phyloP scores from a whole-genome alignment of 2,329 filamentous ascomycete species.

The Pseudocercospora cruenta region DNA sequence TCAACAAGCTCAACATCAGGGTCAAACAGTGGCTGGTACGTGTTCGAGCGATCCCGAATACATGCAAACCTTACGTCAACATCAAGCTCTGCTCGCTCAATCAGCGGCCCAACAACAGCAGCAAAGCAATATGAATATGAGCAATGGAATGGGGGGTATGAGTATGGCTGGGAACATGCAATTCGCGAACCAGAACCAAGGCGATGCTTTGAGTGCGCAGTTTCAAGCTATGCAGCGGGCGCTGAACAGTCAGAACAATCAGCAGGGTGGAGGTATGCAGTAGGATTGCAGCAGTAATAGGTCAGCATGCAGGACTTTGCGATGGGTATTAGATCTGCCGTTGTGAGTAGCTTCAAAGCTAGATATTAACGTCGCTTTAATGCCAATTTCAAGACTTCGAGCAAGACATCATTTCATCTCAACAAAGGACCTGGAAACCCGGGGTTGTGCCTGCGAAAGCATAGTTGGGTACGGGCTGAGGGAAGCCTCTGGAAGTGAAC shows the following conservation, averaged over 20 bases:
- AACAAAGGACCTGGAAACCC: too few relatives aligned
- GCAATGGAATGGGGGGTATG: slow-evolving; percentile 23
- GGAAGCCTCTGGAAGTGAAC: too few relatives aligned
- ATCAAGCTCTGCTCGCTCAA: slow-evolving; percentile 36
- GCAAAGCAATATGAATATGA: slow-evolving; percentile 22
- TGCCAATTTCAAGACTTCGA: too few relatives aligned
- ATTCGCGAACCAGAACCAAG: slow-evolving; percentile 25
- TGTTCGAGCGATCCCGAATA: slow-evolving; percentile 37
- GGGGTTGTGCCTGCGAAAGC: too few relatives aligned
- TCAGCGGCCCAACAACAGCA: slow-evolving; percentile 23
- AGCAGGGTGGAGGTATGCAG: slow-evolving; percentile 18
- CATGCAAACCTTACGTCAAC: slow-evolving; percentile 37
- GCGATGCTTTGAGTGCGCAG: slow-evolving; percentile 29
- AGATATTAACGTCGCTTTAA: too few relatives aligned
- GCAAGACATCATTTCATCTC: too few relatives aligned
- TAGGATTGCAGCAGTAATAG: not conserved
- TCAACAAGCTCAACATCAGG: slow-evolving; percentile 26
- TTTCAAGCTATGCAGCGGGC: slow-evolving; percentile 39
- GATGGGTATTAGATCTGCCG: too few relatives aligned
- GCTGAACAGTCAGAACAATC: slow-evolving; percentile 24
- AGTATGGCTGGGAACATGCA: slow-evolving; percentile 30
- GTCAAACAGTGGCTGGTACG: slow-evolving; percentile 26
- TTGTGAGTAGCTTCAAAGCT: too few relatives aligned
- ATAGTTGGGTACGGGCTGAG: too few relatives aligned
- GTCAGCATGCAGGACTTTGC: too few relatives aligned